Base-by-base conservation (phyloP, 2,329 filamentous ascomycete species). In the Zasmidium angulare region DNA sequence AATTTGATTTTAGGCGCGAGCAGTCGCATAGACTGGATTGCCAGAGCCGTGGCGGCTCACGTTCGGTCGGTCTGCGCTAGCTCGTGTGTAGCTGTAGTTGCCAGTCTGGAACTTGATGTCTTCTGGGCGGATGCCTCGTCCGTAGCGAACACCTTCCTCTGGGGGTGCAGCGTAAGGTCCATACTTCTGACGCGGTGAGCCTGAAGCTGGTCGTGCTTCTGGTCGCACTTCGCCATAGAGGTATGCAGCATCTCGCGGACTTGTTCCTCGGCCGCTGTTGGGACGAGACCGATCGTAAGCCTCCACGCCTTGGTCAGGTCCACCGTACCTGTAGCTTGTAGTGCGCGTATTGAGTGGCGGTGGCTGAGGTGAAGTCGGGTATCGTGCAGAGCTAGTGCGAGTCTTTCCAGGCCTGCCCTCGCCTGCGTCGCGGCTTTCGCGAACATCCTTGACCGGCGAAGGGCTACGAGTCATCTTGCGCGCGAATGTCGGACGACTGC, bases 91-190 rank as follows among this genome's bases (percentile, higher is more conserved):
- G 43, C 50, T 50, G 31, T 69, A 67, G 36, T 19, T 43, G 7
- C 68, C 68, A 23, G 63, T 67, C 47, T 61, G 60, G n/a, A 63
- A 74, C 10, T 67, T 71, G 46, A 79, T 66, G 51, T 78, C 74
- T 22, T 78, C 75, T 11, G 72, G 70, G 1, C 71, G 71, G 23
- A 68, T 65, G 50, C 68, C 70, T 40, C 61, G 68, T 17, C 58
- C 43, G 53, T 72, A 77, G 22, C 69, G 68, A 3, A 75, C 66
- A 1, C 73, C 63, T 12, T 71, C 68, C 14, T 60, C 63, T n/a
- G 67, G 64, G 0, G 73, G 68, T 11, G 66, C n/a, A n/a, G n/a
- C 66, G 58, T 72, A 75, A 50, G 71, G 75, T 9, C 66, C 56
- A 50, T 71, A 65, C 72, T 72, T 54, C 36, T 59, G 70, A 66